Percentiles rank a stretch among this genome's conserved stretches.
These are phyloP conservation scores for Penicillium sp. DNA, from an alignment of 2,329 filamentous ascomycete genomes.

Conservation along the genomic window DNA sequence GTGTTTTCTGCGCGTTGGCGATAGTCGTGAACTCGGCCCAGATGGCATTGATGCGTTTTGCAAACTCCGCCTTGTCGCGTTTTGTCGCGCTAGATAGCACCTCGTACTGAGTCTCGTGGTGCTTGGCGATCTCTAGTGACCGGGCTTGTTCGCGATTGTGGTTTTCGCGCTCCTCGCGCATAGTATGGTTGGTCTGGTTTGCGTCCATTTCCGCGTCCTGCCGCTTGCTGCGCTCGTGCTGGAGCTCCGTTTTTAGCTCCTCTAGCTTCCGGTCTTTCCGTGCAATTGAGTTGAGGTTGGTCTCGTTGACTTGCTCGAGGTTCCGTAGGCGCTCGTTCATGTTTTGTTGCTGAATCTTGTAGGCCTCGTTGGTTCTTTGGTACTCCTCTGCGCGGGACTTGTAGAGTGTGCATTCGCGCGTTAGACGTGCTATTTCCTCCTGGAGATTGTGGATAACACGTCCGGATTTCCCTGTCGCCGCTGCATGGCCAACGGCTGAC, in stretches of 20 bases:
- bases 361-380: slow-evolving; percentile 48
- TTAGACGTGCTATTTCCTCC: slow-evolving; percentile 51
- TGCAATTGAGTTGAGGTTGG: slow-evolving; percentile 47
- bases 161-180: slow-evolving; percentile 42
- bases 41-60: slow-evolving; percentile 40
- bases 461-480: slow-evolving; percentile 51
- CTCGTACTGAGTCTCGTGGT: slow-evolving; percentile 46
- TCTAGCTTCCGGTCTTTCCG: slow-evolving; percentile 51
- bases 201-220: slow-evolving; percentile 44
- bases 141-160: slow-evolving; percentile 42
- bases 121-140: slow-evolving; percentile 40
- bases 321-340: slow-evolving; percentile 48
- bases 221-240: slow-evolving; percentile 45
- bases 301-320: slow-evolving; percentile 49
- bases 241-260: slow-evolving; percentile 44
- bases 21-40: slow-evolving; percentile 37
- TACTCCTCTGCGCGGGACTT: slow-evolving; percentile 49
- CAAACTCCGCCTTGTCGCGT: slow-evolving; percentile 44
- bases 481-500: slow-evolving; percentile 52
- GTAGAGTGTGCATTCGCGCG: slow-evolving; percentile 48
- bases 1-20: slow-evolving; percentile 37
- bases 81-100: slow-evolving; percentile 42
- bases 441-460: slow-evolving; percentile 53
- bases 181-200: slow-evolving; percentile 37
- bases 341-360: slow-evolving; percentile 47